Conservation (phyloP, 2,329 filamentous ascomycete genomes). For the Fusarium albidum region DNA sequence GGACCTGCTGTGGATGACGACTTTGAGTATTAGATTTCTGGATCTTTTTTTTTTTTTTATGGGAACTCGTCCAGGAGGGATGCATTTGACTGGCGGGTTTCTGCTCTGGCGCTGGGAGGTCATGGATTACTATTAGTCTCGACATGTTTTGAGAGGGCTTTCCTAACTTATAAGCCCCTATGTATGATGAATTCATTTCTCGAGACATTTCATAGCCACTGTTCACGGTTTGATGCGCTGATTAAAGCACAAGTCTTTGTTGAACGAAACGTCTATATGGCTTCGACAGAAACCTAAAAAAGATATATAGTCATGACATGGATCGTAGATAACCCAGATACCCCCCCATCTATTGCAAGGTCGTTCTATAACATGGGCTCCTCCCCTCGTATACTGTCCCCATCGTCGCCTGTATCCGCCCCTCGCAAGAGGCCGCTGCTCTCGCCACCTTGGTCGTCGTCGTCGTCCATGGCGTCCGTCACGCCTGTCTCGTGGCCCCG, state of each 20-base stretch:
- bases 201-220: too few relatives aligned
- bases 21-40: conserved; percentile 87
- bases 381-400: conserved; percentile 39
- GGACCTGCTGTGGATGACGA: conserved; percentile 91
- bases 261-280: conserved; percentile 5
- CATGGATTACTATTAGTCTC: neutral
- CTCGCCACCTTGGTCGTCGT: conserved; percentile 50
- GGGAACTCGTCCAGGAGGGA: neutral
- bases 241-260: neutral
- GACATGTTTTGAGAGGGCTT: conserved; percentile 3
- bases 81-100: conserved; percentile 10
- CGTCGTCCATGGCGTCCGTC: conserved; percentile 38
- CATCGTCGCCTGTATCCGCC: conserved; percentile 46
- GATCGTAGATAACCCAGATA: conserved; percentile 10
- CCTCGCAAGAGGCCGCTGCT: conserved; percentile 52
- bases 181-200: conserved; percentile 6
- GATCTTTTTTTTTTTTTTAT: neutral
- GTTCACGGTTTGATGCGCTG: neutral
- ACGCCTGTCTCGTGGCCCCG: conserved; percentile 44
- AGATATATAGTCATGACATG: conserved; percentile 3
- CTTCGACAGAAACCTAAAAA: conserved; percentile 1
- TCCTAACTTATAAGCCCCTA: neutral
- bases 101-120: conserved; percentile 23
- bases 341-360: conserved; percentile 1
- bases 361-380: conserved; percentile 39